Conservation (phyloP, 208 protist species). For the Trypanosoma congolense region DNA sequence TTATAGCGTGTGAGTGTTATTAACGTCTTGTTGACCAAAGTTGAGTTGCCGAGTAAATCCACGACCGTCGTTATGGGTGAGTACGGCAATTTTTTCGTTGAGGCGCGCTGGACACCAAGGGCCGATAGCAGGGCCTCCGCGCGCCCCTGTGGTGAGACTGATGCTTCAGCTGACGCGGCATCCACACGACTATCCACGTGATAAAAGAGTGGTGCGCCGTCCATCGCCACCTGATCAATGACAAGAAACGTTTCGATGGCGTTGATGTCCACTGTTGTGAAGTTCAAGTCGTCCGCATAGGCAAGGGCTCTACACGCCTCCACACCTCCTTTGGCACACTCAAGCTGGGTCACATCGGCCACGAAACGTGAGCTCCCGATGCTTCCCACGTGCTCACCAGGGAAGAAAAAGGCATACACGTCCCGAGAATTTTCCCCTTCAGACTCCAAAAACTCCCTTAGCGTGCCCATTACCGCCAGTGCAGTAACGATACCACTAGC, state of each 20-base stretch:
- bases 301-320: conserved; percentile 18
- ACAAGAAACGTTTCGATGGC: conserved; percentile 25
- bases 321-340: conserved; percentile 4
- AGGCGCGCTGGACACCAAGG: background rate
- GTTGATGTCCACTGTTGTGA: conserved; percentile 31
- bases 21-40: conserved; percentile 10
- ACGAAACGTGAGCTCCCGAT: conserved; percentile 30
- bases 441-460: conserved; percentile 2
- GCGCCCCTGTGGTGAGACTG: conserved; percentile 8
- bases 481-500: conserved; percentile 28
- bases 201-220: conserved; percentile 20
- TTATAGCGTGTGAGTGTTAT: conserved; percentile 28
- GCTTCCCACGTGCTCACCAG: conserved; percentile 25
- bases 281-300: conserved; percentile 32
- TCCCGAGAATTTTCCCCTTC: conserved; percentile 1
- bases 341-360: conserved; percentile 17
- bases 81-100: conserved; percentile 21
- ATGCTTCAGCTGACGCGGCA: background rate
- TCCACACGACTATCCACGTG: conserved; percentile 33
- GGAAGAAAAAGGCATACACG: conserved; percentile 35
- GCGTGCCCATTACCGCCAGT: conserved; percentile 20
- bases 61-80: conserved; percentile 24
- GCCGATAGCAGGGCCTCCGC: conserved; percentile 4
- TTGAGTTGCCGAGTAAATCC: conserved; percentile 1
- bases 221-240: conserved; percentile 31